Conservation (phyloP, 768 basidiomycete species). For the Lactarius hatsudake region DNA sequence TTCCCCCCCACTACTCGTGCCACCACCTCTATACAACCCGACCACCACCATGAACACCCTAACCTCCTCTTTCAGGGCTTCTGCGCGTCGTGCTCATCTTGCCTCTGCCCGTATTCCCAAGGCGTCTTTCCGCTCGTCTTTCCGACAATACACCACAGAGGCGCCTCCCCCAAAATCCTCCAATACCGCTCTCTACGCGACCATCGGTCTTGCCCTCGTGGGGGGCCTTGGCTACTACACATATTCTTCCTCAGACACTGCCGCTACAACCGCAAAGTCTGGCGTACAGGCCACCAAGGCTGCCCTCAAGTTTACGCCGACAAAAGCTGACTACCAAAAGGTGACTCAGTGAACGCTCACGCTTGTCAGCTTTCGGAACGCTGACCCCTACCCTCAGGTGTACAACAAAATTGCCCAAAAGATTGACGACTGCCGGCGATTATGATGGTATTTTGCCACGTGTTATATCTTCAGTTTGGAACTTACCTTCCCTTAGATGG, state of each 20-base stretch:
- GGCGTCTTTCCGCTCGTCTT: conserved; percentile 38
- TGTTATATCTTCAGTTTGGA: neutral
- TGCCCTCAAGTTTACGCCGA: conserved; percentile 66
- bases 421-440: conserved; percentile 54
- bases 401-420: conserved; percentile 90
- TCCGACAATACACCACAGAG: conserved; percentile 60
- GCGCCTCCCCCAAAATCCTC: conserved; percentile 46
- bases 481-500: conserved; percentile 54
- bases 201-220: conserved; percentile 55
- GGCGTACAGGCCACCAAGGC: conserved; percentile 61
- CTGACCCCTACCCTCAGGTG: conserved; percentile 48
- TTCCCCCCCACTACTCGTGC: neutral
- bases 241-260: conserved; percentile 48
- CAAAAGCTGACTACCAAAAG: conserved; percentile 89
- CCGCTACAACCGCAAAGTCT: conserved; percentile 56
- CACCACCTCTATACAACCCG: neutral
- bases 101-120: conserved; percentile 19
- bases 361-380: neutral
- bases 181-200: conserved; percentile 57
- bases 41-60: conserved; percentile 19
- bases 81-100: conserved; percentile 26
- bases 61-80: conserved; percentile 16
- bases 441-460: conserved; percentile 72
- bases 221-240: conserved; percentile 66
- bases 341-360: conserved; percentile 35